These are phyloP conservation scores for Crassisporium funariophilum DNA, from an alignment of 768 basidiomycete species.

Conservation along the genomic window DNA sequence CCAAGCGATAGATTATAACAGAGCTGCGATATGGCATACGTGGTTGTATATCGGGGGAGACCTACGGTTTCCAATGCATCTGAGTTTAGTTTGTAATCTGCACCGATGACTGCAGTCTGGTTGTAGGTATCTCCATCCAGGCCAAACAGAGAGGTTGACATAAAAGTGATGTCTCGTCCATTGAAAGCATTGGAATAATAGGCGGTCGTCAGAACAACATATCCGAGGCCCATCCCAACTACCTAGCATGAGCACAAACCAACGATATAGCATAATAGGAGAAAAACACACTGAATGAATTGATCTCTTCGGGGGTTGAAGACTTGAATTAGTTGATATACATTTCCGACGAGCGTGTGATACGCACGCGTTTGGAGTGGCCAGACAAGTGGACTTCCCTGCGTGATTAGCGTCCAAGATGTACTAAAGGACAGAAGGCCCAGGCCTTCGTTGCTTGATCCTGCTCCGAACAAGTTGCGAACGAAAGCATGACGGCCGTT, in stretches of 20 bases:
- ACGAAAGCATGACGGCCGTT: constrained; percentile 47
- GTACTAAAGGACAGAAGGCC: constrained; percentile 59
- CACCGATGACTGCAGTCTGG: constrained; percentile 52
- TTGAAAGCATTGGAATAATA: constrained; percentile 51
- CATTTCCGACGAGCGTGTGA: neutral
- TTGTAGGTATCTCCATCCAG: constrained; percentile 54
- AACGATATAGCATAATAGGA: neutral
- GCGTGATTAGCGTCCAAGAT: constrained; percentile 64
- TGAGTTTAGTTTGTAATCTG: constrained; percentile 50
- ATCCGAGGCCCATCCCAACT: constrained; percentile 55
- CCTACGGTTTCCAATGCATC: constrained; percentile 52
- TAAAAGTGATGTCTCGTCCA: constrained; percentile 20
- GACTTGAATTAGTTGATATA: neutral
- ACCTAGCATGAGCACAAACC: neutral
- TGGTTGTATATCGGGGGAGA: constrained; percentile 49
- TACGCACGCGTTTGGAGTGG: constrained; percentile 53
- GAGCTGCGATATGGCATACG: constrained; percentile 49
- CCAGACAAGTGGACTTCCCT: constrained; percentile 57
- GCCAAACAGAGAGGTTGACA: constrained; percentile 57
- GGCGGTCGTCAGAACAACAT: constrained; percentile 50
- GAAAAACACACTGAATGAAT: constrained; percentile 17
- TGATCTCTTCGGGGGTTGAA: constrained; percentile 17
- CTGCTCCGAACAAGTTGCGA: constrained; percentile 65
- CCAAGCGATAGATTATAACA: constrained; percentile 54
- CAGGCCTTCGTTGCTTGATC: constrained; percentile 65